Percentiles rank a stretch among this genome's conserved stretches.
These are phyloP conservation scores for Penicillium sp. DNA, from an alignment of 2,329 filamentous ascomycete genomes.

Conservation along the genomic window DNA sequence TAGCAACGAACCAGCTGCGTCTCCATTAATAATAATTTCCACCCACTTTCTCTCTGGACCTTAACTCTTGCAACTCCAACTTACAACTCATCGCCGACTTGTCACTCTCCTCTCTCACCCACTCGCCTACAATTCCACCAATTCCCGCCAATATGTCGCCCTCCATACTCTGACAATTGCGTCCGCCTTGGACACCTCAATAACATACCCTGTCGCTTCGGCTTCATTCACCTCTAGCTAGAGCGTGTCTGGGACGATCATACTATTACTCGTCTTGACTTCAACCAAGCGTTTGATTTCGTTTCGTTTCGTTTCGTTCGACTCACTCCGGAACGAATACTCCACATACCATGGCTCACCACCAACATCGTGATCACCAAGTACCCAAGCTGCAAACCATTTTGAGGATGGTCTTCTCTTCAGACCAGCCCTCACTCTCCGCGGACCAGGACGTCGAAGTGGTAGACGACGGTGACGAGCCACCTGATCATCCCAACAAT, in stretches of 20 bases:
- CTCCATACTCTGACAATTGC: conserved; percentile 16
- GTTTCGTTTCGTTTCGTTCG: background rate
- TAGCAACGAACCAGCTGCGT: background rate
- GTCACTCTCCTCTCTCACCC: background rate
- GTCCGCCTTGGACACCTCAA: conserved; percentile 15
- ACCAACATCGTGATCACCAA: conserved; percentile 13
- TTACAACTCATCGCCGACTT: background rate
- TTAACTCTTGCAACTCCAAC: background rate
- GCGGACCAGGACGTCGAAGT: conserved; percentile 58
- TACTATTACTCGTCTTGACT: background rate
- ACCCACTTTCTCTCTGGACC: background rate
- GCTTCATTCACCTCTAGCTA: background rate
- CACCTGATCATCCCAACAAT: conserved; percentile 59
- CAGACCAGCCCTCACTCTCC: conserved; percentile 36
- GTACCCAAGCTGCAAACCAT: conserved; percentile 35
- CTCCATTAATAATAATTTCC: background rate
- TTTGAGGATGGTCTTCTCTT: conserved; percentile 43
- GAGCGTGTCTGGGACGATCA: background rate
- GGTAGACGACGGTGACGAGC: conserved; percentile 77
- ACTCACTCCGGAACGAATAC: background rate
- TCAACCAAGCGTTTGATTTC: background rate
- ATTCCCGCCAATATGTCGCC: conserved; percentile 14
- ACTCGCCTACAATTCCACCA: background rate
- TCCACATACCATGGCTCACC: conserved; percentile 12
- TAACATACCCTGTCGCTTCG: background rate